phyloP scores from a whole-genome alignment of 805 yeast species.

The Starmerella floris region DNA sequence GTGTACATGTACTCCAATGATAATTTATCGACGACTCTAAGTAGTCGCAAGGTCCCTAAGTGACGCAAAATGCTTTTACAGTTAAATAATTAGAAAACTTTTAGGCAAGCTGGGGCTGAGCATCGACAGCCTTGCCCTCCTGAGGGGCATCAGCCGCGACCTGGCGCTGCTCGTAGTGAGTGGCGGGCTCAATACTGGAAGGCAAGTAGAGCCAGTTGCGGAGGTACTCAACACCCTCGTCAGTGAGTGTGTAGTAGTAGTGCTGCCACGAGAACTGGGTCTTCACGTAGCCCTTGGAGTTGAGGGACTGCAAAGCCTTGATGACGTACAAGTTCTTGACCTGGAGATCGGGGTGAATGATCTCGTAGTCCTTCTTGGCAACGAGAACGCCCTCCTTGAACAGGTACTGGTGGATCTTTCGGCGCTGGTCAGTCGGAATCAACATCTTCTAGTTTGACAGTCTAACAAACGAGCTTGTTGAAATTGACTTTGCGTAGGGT shows the following conservation, averaged over 20 bases:
- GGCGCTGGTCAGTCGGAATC: constrained; percentile 99
- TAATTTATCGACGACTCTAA: neutral
- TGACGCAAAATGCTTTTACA: constrained; percentile 5
- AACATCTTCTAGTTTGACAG: constrained; percentile 42
- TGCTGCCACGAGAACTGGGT: constrained; percentile 99
- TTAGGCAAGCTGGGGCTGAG: constrained; percentile 29
- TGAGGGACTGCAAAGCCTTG: constrained; percentile 98
- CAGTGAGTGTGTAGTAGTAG: constrained; percentile 99
- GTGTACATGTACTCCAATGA: too few relatives aligned
- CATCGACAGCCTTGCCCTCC: constrained; percentile 24
- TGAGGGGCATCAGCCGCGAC: constrained; percentile 56
- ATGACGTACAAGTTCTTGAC: constrained; percentile 94
- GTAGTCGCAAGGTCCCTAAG: neutral
- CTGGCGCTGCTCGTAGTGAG: constrained; percentile 70
- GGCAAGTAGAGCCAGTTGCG: constrained; percentile 98
- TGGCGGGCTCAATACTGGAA: constrained; percentile 95
- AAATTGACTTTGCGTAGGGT: neutral
- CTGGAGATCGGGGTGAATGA: constrained; percentile 96
- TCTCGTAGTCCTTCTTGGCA: constrained; percentile 97
- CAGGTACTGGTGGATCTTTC: constrained; percentile 97
- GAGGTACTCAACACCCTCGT: constrained; percentile 97
- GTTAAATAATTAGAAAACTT: constrained; percentile 14
- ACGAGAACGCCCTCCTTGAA: constrained; percentile 99
- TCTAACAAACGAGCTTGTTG: constrained; percentile 1
- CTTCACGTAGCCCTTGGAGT: constrained; percentile 98